Percentiles rank a stretch among this genome's conserved stretches.
phyloP scores from a whole-genome alignment of 805 yeast species.

The Helenozyma baotianmanensis region DNA sequence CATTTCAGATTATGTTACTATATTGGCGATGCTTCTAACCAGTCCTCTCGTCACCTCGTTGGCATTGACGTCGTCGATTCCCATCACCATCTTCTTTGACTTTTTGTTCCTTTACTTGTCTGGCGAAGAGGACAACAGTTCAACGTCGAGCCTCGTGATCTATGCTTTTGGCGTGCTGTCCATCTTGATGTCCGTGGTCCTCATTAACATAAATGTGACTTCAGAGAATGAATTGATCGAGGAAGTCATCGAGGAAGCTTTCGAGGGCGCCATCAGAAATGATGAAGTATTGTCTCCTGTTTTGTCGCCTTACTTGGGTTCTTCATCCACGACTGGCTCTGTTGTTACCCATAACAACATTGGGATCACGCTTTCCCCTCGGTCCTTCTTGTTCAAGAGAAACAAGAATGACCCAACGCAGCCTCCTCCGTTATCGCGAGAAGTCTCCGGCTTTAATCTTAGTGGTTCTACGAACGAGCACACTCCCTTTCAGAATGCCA shows the following conservation, averaged over 20 bases:
- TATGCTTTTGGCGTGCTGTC: conserved; percentile 46
- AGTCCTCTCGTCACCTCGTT: conserved; percentile 51
- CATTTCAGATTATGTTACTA: conserved; percentile 46
- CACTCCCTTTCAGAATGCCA: conserved; percentile 7
- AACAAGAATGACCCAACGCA: conserved; percentile 1
- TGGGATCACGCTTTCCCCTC: conserved; percentile 16
- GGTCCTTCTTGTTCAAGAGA: conserved; percentile 14
- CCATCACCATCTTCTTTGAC: conserved; percentile 48
- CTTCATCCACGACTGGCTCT: conserved; percentile 7
- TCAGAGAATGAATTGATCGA: conserved; percentile 43
- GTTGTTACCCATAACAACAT: conserved; percentile 4
- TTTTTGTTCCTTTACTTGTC: conserved; percentile 28
- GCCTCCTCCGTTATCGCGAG: conserved; percentile 5
- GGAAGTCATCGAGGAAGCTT: conserved; percentile 43
- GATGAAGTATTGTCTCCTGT: conserved; percentile 46
- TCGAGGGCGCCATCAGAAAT: conserved; percentile 43
- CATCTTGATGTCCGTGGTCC: conserved; percentile 42
- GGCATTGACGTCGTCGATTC: conserved; percentile 49
- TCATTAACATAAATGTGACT: conserved; percentile 40
- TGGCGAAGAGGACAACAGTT: conserved; percentile 14
- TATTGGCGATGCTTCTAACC: conserved; percentile 49
- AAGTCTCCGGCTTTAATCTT: conserved; percentile 14
- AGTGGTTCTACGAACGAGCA: conserved; percentile 2
- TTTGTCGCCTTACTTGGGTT: conserved; percentile 38
- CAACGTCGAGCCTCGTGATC: conserved; percentile 19